Evolutionary conservation across 805 yeast genomes (phyloP).

Genomic region (Ogataea ganodermae): DNA sequence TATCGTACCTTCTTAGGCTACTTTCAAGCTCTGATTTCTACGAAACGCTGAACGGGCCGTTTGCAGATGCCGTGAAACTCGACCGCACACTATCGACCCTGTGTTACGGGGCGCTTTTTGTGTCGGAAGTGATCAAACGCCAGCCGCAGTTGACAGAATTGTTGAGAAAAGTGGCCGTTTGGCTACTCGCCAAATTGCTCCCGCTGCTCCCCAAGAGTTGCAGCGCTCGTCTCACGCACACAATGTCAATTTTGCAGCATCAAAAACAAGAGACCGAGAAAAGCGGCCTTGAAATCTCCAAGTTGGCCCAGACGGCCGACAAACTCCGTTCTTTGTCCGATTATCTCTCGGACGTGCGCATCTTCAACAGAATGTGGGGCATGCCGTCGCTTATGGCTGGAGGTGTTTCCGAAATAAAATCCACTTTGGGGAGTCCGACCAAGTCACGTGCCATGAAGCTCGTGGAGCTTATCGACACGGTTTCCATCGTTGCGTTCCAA

Average conservation of each 20-base stretch:
- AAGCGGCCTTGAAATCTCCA: background rate
- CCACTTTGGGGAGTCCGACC: constrained; percentile 7
- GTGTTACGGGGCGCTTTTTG: constrained; percentile 34
- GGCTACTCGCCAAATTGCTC: background rate
- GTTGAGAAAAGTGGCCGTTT: constrained; percentile 4
- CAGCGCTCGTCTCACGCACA: background rate
- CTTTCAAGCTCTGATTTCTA: constrained; percentile 31
- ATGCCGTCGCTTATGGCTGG: constrained; percentile 32
- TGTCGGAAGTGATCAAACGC: constrained; percentile 28
- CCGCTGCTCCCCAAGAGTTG: background rate
- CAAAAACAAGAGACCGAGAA: background rate
- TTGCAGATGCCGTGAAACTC: constrained; percentile 29
- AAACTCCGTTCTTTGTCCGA: constrained; percentile 31
- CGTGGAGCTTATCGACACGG: constrained; percentile 28
- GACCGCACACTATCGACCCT: constrained; percentile 37
- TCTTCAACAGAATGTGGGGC: constrained; percentile 40
- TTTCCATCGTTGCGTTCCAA: constrained; percentile 34
- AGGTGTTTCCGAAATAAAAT: constrained; percentile 21
- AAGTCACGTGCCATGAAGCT: constrained; percentile 22
- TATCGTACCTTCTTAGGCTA: constrained; percentile 24
- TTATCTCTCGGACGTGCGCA: constrained; percentile 38
- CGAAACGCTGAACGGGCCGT: constrained; percentile 27
- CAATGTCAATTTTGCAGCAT: background rate
- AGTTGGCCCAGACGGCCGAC: constrained; percentile 10
- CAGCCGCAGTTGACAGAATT: constrained; percentile 19